phyloP scores from a whole-genome alignment of 208 protist species.

The Leishmania braziliensis region DNA sequence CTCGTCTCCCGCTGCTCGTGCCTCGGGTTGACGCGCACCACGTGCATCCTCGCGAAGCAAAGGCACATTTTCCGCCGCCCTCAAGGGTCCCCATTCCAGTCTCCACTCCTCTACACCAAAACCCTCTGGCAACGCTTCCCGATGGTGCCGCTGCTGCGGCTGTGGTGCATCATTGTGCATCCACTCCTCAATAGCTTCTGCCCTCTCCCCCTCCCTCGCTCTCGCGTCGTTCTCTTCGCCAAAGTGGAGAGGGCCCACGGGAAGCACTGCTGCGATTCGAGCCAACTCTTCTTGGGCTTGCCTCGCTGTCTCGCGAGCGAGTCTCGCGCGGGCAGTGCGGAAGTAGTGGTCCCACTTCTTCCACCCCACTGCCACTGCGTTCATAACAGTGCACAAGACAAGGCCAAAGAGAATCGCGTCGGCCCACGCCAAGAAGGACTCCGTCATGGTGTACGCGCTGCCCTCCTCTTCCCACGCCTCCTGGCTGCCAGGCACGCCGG shows the following conservation, averaged over 20 bases:
- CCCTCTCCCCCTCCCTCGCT: not conserved
- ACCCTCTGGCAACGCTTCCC: not conserved
- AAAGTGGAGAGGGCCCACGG: not conserved
- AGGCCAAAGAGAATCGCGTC: conserved; percentile 27
- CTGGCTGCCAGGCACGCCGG: not conserved
- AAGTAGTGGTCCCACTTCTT: conserved; percentile 34
- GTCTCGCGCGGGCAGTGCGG: not conserved
- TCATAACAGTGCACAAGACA: conserved; percentile 21
- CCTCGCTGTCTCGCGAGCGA: conserved; percentile 8
- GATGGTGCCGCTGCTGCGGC: not conserved
- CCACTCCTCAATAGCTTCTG: not conserved
- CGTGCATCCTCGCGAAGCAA: not conserved
- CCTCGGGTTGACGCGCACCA: not conserved
- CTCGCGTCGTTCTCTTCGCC: not conserved
- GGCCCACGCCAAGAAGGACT: conserved; percentile 15
- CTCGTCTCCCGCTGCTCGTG: not conserved
- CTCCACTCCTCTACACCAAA: not conserved
- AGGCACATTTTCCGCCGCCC: not conserved
- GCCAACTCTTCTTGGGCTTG: not conserved
- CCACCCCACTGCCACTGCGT: conserved; percentile 12
- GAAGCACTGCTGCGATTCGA: not conserved
- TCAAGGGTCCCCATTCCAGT: conserved; percentile 14
- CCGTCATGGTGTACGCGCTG: conserved; percentile 1
- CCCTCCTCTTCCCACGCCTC: not conserved
- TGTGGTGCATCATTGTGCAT: not conserved